Evolutionary conservation across 352 stramenopile genomes (phyloP).

Genomic region (Phytophthora vignae): DNA sequence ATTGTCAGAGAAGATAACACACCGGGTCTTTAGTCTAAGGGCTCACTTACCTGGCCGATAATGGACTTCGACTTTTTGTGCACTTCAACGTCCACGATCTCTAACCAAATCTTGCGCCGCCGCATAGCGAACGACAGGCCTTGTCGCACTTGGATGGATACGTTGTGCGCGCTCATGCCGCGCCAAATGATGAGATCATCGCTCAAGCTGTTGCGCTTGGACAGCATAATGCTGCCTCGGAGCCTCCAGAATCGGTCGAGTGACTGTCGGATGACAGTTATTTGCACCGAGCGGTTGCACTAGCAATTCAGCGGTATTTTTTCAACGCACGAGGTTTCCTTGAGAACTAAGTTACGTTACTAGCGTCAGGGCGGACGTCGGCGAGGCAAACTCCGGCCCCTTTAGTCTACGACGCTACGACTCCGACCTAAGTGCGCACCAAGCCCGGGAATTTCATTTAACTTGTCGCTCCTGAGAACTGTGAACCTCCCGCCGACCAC

Average conservation of each 20-base stretch:
- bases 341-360: no score
- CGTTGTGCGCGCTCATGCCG: conserved; percentile 62
- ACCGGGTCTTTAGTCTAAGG: no score
- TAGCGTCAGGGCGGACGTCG: no score
- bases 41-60: conserved; percentile 41
- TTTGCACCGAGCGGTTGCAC: conserved; percentile 3
- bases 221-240: conserved; percentile 37
- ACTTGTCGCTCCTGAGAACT: no score
- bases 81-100: conserved; percentile 56
- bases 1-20: background rate
- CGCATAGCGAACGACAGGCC: conserved; percentile 47
- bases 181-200: conserved; percentile 67
- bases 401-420: no score
- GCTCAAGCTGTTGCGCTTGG: conserved; percentile 60
- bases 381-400: no score
- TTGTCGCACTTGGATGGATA: conserved; percentile 42
- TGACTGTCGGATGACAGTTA: background rate
- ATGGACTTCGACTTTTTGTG: conserved; percentile 60
- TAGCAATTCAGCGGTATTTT: no score
- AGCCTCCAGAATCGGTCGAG: background rate
- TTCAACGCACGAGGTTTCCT: no score
- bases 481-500: no score
- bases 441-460: no score
- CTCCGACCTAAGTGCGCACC: no score
- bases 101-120: conserved; percentile 59